Evolutionary conservation across 176 grass and related monocot genomes (phyloP).

Genomic region (Phoenix roebelenii): DNA sequence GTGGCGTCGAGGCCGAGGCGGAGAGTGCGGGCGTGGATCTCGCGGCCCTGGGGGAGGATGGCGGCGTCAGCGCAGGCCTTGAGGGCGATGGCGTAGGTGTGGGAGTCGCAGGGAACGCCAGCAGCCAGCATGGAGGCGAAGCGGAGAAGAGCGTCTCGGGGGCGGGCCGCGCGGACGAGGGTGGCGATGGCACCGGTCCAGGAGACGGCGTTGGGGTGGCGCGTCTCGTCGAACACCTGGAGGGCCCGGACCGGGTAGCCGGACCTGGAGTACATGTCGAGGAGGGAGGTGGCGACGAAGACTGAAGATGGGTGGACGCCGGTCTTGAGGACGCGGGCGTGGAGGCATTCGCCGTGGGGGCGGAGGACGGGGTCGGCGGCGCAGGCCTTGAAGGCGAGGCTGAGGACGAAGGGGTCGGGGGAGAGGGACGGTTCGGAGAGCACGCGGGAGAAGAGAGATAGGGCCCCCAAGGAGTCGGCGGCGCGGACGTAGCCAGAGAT

Average conservation of each 20-base stretch:
- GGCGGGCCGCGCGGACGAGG: conserved; percentile 25
- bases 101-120: conserved; percentile 34
- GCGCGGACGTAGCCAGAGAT: conserved; percentile 28
- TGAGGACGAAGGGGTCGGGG: conserved; percentile 42
- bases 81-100: conserved; percentile 36
- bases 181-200: conserved; percentile 50
- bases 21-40: conserved; percentile 39
- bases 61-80: conserved; percentile 31
- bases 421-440: conserved; percentile 16
- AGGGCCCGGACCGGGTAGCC: conserved; percentile 16
- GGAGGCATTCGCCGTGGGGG: conserved; percentile 28
- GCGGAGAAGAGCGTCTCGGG: conserved; percentile 35
- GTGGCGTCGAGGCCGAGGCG: conserved; percentile 33
- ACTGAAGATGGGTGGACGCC: conserved; percentile 22
- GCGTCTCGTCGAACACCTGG: conserved; percentile 43
- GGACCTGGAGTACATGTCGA: conserved; percentile 43
- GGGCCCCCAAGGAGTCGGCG: conserved; percentile 21
- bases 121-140: conserved; percentile 45
- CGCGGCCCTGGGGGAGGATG: conserved; percentile 27
- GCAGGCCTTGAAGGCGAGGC: conserved; percentile 49
- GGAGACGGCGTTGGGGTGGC: conserved; percentile 32
- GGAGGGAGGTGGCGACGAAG: conserved; percentile 38
- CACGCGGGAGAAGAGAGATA: conserved; percentile 42
- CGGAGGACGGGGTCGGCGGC: conserved; percentile 7
- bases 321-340: conserved; percentile 42